These are phyloP conservation scores for Stachybotrys chartarum DNA, from an alignment of 2,329 filamentous ascomycete species.

Conservation along the genomic window DNA sequence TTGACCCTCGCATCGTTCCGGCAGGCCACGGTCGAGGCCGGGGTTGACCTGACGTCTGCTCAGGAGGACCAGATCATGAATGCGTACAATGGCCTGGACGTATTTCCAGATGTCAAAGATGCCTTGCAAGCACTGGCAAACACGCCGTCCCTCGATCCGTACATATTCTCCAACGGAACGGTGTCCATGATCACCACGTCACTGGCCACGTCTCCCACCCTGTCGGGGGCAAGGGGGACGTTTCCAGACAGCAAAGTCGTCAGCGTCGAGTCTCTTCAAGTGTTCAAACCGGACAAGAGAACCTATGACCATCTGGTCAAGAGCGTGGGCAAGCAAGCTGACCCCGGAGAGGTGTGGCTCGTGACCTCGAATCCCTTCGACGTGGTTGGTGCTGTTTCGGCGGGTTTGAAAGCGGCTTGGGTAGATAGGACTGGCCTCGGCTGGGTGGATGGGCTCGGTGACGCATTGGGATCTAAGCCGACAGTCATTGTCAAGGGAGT, in stretches of 20 bases:
- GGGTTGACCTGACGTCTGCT: slow-evolving; percentile 32
- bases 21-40: slow-evolving; percentile 56
- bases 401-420: slow-evolving; percentile 59
- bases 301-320: slow-evolving; percentile 54
- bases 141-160: slow-evolving; percentile 36
- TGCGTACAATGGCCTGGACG: slow-evolving; percentile 56
- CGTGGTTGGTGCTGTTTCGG: slow-evolving; percentile 53
- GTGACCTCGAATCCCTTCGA: slow-evolving; percentile 71
- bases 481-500: slow-evolving; percentile 47
- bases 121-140: slow-evolving; percentile 41
- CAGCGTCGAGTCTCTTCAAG: slow-evolving; percentile 50
- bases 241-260: slow-evolving; percentile 42
- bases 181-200: slow-evolving; percentile 54
- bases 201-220: slow-evolving; percentile 46
- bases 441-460: slow-evolving; percentile 57
- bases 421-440: slow-evolving; percentile 55
- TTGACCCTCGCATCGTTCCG: slow-evolving; percentile 55
- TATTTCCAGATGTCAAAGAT: slow-evolving; percentile 56
- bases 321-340: slow-evolving; percentile 36
- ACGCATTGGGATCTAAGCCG: slow-evolving; percentile 37
- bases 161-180: slow-evolving; percentile 67
- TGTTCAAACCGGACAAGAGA: slow-evolving; percentile 59
- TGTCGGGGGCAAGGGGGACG: slow-evolving; percentile 36
- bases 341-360: slow-evolving; percentile 53
- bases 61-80: slow-evolving; percentile 48